Conservation (phyloP, 1,139 yeast species). For the Scheffersomyces titani region DNA sequence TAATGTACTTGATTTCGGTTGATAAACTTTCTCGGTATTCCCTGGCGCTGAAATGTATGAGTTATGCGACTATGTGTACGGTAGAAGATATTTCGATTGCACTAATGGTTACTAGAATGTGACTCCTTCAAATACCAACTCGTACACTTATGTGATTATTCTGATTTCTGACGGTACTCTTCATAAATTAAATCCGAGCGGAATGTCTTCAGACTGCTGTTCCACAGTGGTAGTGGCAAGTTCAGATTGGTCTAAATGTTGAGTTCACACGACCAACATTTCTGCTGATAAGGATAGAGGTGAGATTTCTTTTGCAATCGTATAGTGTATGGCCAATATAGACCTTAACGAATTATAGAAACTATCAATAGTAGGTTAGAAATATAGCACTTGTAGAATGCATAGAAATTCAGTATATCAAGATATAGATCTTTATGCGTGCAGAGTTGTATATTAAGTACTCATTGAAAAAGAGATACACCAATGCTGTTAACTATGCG, state of each 20-base stretch:
- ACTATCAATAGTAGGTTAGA: neutral
- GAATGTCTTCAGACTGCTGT: no score
- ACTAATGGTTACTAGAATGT: neutral
- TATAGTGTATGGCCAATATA: no score
- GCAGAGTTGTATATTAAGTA: neutral
- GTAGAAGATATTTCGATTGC: neutral
- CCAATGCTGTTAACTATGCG: no score
- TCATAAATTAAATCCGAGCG: no score
- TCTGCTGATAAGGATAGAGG: neutral
- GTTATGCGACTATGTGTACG: neutral
- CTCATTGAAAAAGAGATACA: no score
- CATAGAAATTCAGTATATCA: no score
- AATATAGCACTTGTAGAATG: neutral
- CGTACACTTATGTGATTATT: neutral
- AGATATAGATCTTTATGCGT: no score
- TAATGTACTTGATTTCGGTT: no score
- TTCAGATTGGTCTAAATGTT: neutral
- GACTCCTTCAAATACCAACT: neutral
- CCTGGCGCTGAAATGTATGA: neutral
- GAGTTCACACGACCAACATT: neutral
- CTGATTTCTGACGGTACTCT: no score
- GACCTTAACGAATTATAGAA: no score
- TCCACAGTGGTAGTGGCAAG: neutral
- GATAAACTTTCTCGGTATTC: no score
- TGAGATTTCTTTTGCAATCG: neutral